These are phyloP conservation scores for Apiotrichum akiyoshidainum DNA, from an alignment of 1,284 basidiomycete genomes.

Conservation along the genomic window DNA sequence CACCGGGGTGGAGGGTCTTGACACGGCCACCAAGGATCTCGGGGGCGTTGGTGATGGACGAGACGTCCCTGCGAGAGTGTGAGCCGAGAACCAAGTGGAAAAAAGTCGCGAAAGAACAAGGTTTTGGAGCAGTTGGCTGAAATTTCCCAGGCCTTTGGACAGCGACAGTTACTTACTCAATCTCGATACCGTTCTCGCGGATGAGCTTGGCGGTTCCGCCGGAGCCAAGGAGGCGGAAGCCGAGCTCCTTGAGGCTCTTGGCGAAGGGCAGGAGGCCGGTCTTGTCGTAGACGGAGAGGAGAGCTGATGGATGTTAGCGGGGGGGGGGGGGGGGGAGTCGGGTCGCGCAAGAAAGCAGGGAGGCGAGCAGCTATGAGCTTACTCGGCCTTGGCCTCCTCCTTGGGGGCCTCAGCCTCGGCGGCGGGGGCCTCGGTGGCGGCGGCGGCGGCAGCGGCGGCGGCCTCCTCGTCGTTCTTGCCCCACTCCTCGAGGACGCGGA, in stretches of 20 bases:
- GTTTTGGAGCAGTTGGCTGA: background rate
- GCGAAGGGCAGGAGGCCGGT: conserved; percentile 85
- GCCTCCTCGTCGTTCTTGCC: conserved; percentile 32
- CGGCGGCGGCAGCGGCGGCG: conserved; percentile 26
- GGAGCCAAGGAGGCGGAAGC: conserved; percentile 86
- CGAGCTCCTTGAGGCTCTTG: conserved; percentile 70
- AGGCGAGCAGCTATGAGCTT: background rate
- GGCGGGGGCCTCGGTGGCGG: conserved; percentile 17
- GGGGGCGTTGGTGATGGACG: conserved; percentile 96
- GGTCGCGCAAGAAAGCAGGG: background rate
- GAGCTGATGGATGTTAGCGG: conserved; percentile 54
- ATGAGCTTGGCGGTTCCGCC: conserved; percentile 98
- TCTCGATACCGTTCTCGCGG: conserved; percentile 84
- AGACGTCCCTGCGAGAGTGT: conserved; percentile 72
- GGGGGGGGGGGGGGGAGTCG: no score
- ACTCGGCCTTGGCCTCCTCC: conserved; percentile 9
- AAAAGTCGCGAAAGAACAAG: background rate
- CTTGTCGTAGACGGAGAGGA: conserved; percentile 98
- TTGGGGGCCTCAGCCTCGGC: conserved; percentile 8
- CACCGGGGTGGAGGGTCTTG: conserved; percentile 98
- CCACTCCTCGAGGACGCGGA: conserved; percentile 52
- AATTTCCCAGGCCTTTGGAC: background rate
- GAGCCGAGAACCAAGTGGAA: background rate
- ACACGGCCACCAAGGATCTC: conserved; percentile 99
- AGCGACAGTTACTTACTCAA: conserved; percentile 63